phyloP scores from a whole-genome alignment of 768 basidiomycete species.

The Hypholoma sublateritium region DNA sequence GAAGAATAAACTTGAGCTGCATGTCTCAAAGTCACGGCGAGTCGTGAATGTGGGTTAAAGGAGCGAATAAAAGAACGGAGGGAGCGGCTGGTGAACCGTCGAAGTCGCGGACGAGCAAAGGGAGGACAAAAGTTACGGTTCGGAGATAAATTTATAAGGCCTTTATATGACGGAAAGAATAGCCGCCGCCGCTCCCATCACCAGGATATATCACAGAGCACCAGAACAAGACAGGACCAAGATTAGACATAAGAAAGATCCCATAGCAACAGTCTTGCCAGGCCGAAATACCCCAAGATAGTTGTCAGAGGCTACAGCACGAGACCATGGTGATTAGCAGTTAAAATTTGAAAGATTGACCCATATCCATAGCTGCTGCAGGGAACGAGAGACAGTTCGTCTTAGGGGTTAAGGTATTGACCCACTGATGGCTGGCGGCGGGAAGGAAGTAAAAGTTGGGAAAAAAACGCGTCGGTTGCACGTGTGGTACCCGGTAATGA shows the following conservation, averaged over 20 bases:
- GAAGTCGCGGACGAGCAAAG: conserved; percentile 7
- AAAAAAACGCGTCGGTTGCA: no score
- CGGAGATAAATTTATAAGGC: neutral
- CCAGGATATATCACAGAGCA: neutral
- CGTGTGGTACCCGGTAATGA: no score
- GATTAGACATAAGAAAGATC: neutral
- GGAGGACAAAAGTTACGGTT: conserved; percentile 5
- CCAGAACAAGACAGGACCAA: conserved; percentile 3
- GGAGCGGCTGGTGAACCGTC: conserved; percentile 12
- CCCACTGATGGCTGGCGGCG: no score
- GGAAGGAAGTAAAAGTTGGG: no score
- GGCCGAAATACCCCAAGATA: no score
- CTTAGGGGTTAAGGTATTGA: no score
- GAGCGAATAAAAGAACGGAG: conserved; percentile 17
- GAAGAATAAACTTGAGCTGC: conserved; percentile 25
- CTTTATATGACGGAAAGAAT: conserved; percentile 5
- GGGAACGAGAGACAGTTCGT: no score
- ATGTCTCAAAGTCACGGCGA: conserved; percentile 23
- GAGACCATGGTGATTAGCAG: no score
- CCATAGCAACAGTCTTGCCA: conserved; percentile 1
- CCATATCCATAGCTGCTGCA: no score
- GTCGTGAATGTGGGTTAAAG: conserved; percentile 19
- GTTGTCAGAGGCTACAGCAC: no score
- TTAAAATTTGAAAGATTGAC: no score
- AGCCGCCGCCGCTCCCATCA: conserved; percentile 3